These are phyloP conservation scores for Exophiala dermatitidis DNA, from an alignment of 2,329 filamentous ascomycete genomes.

Conservation along the genomic window DNA sequence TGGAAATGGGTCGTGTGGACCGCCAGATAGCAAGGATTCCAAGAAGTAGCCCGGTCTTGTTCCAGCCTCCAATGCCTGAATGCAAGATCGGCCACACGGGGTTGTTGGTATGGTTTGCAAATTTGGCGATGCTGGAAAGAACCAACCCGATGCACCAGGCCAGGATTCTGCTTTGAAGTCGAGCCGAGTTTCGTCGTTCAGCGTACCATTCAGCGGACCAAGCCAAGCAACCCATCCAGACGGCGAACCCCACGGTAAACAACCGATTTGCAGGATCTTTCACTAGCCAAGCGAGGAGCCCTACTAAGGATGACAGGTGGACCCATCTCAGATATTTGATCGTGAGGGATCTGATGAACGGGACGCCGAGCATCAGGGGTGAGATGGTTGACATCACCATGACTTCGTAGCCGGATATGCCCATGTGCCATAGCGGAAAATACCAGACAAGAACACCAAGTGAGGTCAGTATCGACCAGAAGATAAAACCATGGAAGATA, in stretches of 20 bases:
- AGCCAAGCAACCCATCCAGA: slow-evolving; percentile 70
- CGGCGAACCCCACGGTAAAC: slow-evolving; percentile 71
- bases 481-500: slow-evolving; percentile 91
- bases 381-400: slow-evolving; percentile 78
- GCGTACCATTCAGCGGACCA: slow-evolving; percentile 78
- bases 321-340: slow-evolving; percentile 61
- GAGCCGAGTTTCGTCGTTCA: slow-evolving; percentile 64
- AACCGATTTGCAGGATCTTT: slow-evolving; percentile 66
- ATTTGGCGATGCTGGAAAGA: slow-evolving; percentile 81
- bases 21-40: slow-evolving; percentile 68
- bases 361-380: slow-evolving; percentile 68
- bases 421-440: slow-evolving; percentile 98
- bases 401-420: slow-evolving; percentile 91
- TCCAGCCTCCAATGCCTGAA: slow-evolving; percentile 82
- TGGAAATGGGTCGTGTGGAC: slow-evolving; percentile 61
- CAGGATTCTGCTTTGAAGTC: slow-evolving; percentile 73
- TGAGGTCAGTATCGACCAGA: slow-evolving; percentile 91
- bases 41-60: slow-evolving; percentile 70
- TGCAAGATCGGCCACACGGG: slow-evolving; percentile 96
- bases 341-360: slow-evolving; percentile 59
- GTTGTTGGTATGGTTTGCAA: slow-evolving; percentile 89
- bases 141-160: slow-evolving; percentile 77
- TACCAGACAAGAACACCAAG: slow-evolving; percentile 91
- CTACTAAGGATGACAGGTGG: slow-evolving; percentile 70
- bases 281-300: slow-evolving; percentile 72